Evolutionary conservation across 345 rosid genomes (phyloP).

Genomic region (Linum usitatissimum): DNA sequence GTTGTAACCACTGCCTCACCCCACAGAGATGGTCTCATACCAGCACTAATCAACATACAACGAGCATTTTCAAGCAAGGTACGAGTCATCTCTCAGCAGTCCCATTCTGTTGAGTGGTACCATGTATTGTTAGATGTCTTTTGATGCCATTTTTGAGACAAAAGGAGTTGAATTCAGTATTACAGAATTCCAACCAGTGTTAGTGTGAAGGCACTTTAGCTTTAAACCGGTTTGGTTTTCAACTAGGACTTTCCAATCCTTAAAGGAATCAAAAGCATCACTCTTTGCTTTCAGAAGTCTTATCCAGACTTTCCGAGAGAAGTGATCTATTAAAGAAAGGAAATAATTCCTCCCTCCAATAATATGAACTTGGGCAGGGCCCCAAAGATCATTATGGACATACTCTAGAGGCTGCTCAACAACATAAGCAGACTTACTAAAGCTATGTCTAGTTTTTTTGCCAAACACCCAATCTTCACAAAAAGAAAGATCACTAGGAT

Average conservation of each 20-base stretch:
- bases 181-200: neutral
- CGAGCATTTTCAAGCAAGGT: neutral
- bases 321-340: slow-evolving; percentile 1
- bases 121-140: neutral
- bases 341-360: slow-evolving; percentile 1
- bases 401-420: no score
- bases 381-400: neutral
- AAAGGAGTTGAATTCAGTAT: neutral
- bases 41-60: no score
- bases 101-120: neutral
- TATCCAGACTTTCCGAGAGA: slow-evolving; percentile 1
- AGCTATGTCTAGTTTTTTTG: no score
- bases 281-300: neutral
- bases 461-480: no score
- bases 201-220: neutral
- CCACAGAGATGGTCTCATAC: no score
- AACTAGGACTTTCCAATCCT: slow-evolving; percentile 1
- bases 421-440: no score
- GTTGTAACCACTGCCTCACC: no score
- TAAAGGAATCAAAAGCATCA: neutral
- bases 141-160: neutral
- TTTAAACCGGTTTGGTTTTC: neutral
- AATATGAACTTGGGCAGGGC: neutral
- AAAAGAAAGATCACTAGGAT: no score
- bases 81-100: neutral